Percentiles rank a stretch among this genome's conserved stretches.
Conservation (phyloP, 75 land plant species). For the Pinus taeda region DNA sequence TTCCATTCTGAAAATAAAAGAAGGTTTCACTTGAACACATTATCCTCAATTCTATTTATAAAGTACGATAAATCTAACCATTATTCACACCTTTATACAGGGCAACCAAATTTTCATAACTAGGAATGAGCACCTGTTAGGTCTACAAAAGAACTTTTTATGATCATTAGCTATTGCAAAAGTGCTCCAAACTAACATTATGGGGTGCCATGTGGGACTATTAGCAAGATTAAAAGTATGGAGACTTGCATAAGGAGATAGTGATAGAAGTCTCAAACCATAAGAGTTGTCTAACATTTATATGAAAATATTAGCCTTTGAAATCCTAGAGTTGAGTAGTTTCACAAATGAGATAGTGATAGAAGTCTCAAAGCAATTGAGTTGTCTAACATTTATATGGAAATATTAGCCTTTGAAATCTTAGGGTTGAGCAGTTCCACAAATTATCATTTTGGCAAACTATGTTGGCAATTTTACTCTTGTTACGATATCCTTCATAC, state of each 20-base stretch:
- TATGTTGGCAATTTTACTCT: neutral
- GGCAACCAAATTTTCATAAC: too few relatives aligned
- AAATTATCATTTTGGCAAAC: neutral
- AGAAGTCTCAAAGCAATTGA: neutral
- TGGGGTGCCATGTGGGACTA: too few relatives aligned
- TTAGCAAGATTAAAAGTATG: neutral
- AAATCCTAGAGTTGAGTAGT: neutral
- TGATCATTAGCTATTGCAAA: neutral
- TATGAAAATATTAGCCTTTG: neutral
- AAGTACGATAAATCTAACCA: too few relatives aligned
- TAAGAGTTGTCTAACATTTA: neutral
- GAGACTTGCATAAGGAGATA: neutral
- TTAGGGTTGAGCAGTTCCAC: neutral
- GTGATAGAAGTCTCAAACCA: neutral
- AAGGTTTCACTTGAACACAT: too few relatives aligned
- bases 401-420: neutral
- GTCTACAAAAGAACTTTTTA: neutral
- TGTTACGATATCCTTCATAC: neutral
- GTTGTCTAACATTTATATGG: neutral
- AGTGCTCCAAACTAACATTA: neutral
- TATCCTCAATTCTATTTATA: too few relatives aligned
- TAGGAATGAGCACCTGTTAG: neutral
- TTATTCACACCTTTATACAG: too few relatives aligned
- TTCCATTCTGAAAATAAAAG: too few relatives aligned
- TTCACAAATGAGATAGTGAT: neutral